A percentile compares a stretch with the other conserved stretches of the same genome.
Evolutionary conservation across 2,329 filamentous ascomycete species (phyloP).

Genomic region (Biscogniauxia marginata): DNA sequence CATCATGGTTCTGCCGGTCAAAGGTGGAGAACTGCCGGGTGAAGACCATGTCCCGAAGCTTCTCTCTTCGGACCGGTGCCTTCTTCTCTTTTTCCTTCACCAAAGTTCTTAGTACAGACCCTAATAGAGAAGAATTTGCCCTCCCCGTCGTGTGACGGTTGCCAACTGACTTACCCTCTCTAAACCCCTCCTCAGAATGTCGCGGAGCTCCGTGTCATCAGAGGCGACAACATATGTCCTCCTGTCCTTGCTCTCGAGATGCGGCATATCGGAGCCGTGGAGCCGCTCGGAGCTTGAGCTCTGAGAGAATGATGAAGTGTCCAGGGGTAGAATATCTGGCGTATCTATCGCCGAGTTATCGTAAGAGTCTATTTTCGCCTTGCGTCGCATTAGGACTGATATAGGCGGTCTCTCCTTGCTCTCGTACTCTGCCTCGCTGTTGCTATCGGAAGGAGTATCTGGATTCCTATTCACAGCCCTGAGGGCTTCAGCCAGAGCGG

Average conservation of each 20-base stretch:
- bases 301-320: slow-evolving; percentile 3
- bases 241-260: slow-evolving; percentile 6
- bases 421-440: slow-evolving; percentile 18
- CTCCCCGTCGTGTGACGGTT: slow-evolving; percentile 4
- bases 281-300: slow-evolving; percentile 13
- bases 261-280: slow-evolving; percentile 2
- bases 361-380: slow-evolving; percentile 16
- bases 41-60: slow-evolving; percentile 61
- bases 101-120: not conserved
- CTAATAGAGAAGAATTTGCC: slow-evolving; percentile 13
- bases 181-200: slow-evolving; percentile 34
- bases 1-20: slow-evolving; percentile 66
- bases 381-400: slow-evolving; percentile 21
- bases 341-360: slow-evolving; percentile 24
- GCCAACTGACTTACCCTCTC: slow-evolving; percentile 25
- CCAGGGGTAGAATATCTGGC: slow-evolving; percentile 22
- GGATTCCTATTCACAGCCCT: slow-evolving; percentile 13
- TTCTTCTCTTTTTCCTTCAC: slow-evolving; percentile 20
- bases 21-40: slow-evolving; percentile 72
- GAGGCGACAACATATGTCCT: slow-evolving; percentile 30
- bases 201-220: slow-evolving; percentile 40
- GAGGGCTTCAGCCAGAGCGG: slow-evolving; percentile 16
- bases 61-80: slow-evolving; percentile 23
- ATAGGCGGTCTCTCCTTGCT: slow-evolving; percentile 7
- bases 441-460: slow-evolving; percentile 20